Base-by-base conservation (phyloP, 345 rosid species). In the Citrus medica region DNA sequence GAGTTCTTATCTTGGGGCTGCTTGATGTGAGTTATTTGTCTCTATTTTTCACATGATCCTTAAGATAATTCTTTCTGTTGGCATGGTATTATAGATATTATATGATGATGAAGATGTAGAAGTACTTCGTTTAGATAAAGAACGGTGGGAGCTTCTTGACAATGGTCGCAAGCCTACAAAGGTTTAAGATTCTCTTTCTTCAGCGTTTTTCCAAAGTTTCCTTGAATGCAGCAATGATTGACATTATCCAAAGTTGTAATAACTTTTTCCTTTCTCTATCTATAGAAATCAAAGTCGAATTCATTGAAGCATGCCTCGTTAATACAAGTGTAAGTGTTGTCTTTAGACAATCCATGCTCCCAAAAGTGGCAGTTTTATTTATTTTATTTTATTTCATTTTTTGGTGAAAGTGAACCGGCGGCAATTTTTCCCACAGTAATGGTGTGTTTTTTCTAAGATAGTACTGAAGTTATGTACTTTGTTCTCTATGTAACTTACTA, bases 21-120 rank as follows among this genome's bases (percentile, higher is more conserved):
- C 66, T 60, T 37, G 68, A 74, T 46, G 66, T 59, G 59, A n/a
- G 48, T 67, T 22, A 16, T 67, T 30, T 61, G 35, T 69, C 24
- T 22, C 25, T 74, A 30, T 5, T 68, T 73, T 51, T 48, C 1
- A 27, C 16, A 10, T 63, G 32, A 67, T 76, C 40, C 69, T 56
- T 76, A 32, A 67, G 63, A 51, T 33, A 60, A 73, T 60, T 77
- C 27, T 58, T 42, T 46, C 53, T 35, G 13, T 72, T 73, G 61
- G 14, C 77, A 68, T 80, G 63, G 48, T 74, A 65, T 80, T 28
- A 51, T 83, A 96, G 98, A 85, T 94, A 78, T 87, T 94, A 66
- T 96, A 96, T 56, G 92, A 96, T 65, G 99, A 96, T 82, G 98
- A 97, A 79, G 99, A 94, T 87, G 89, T 96, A 69, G 98, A 96